These are phyloP conservation scores for Saxispiralis lemnorum DNA, from an alignment of 495 filamentous ascomycete genomes.

Conservation along the genomic window DNA sequence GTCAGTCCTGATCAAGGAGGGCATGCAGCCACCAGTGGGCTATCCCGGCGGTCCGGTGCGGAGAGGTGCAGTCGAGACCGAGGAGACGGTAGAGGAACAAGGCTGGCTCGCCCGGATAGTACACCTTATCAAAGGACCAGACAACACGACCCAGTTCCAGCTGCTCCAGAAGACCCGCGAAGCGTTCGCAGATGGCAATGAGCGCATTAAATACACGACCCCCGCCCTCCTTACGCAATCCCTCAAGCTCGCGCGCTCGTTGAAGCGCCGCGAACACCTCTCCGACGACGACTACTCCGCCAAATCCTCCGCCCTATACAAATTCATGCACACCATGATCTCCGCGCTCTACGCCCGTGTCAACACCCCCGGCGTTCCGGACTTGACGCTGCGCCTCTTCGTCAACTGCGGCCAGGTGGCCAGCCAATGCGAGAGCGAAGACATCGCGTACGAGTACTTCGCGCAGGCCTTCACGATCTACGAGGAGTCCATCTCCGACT, in stretches of 20 bases:
- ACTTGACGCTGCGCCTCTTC: slow-evolving; percentile 75
- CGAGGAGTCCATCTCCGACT: slow-evolving; percentile 88
- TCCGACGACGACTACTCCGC: slow-evolving; percentile 90
- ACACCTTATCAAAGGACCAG: slow-evolving; percentile 62
- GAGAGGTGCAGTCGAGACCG: slow-evolving; percentile 55
- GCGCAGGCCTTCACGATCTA: slow-evolving; percentile 97
- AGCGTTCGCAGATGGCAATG: slow-evolving; percentile 80
- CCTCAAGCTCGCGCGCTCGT: slow-evolving; percentile 72
- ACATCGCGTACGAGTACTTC: slow-evolving; percentile 95
- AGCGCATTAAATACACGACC: slow-evolving; percentile 86
- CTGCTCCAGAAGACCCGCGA: slow-evolving; percentile 79
- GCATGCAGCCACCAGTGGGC: slow-evolving; percentile 62
- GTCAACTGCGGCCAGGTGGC: slow-evolving; percentile 82
- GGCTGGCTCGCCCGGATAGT: slow-evolving; percentile 85
- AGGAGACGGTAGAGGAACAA: slow-evolving; percentile 94
- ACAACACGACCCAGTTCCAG: slow-evolving; percentile 81
- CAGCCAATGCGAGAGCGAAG: slow-evolving; percentile 81
- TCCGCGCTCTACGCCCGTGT: slow-evolving; percentile 81
- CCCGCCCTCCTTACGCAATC: slow-evolving; percentile 82
- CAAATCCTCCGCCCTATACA: slow-evolving; percentile 75
- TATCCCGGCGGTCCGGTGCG: slow-evolving; percentile 61
- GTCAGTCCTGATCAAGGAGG: slow-evolving; percentile 82
- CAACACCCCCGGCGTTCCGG: slow-evolving; percentile 48
- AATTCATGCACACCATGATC: slow-evolving; percentile 77
- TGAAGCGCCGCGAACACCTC: slow-evolving; percentile 82